phyloP scores from a whole-genome alignment of 2,329 filamentous ascomycete genomes.

The Hypocrella siamensis region DNA sequence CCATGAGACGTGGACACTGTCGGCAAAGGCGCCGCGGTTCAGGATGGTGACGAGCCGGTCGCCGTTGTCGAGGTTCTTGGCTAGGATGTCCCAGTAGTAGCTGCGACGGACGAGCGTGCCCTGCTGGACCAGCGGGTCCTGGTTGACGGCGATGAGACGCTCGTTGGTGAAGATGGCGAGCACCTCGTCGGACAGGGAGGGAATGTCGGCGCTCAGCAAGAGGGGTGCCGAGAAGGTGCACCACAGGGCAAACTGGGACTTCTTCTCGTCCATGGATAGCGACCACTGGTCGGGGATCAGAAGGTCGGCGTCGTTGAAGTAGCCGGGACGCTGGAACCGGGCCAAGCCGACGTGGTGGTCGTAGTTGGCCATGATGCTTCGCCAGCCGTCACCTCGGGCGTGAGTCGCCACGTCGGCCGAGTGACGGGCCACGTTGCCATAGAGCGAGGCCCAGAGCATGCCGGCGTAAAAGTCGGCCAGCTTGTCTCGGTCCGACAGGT shows the following conservation, averaged over 20 bases:
- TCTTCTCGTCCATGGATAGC: conserved; percentile 17
- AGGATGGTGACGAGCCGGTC: conserved; percentile 30
- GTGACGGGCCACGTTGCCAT: conserved; percentile 27
- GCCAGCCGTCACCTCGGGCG: conserved; percentile 25
- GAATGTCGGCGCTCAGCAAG: conserved; percentile 22
- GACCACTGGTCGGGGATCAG: conserved; percentile 19
- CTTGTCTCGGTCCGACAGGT: conserved; percentile 20
- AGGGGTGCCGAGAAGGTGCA: conserved; percentile 18
- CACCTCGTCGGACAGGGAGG: conserved; percentile 16
- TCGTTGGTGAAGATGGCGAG: conserved; percentile 21
- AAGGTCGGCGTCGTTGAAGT: conserved; percentile 22
- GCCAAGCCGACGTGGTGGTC: conserved; percentile 23
- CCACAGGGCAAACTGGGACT: conserved; percentile 20
- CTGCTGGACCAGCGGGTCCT: conserved; percentile 25
- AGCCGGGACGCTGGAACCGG: conserved; percentile 20
- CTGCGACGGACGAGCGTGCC: conserved; percentile 30
- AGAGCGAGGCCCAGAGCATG: conserved; percentile 25
- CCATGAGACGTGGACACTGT: conserved; percentile 15
- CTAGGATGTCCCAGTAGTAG: conserved; percentile 26
- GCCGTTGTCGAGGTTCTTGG: conserved; percentile 27
- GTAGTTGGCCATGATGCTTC: conserved; percentile 32
- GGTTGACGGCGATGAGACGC: conserved; percentile 24
- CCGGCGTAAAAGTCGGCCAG: conserved; percentile 26
- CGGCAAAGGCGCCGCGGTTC: conserved; percentile 20
- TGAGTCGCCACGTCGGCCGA: conserved; percentile 26